Base-by-base conservation (phyloP, 202 grass and related monocot genomes). In the Schoenoplectus triqueter region DNA sequence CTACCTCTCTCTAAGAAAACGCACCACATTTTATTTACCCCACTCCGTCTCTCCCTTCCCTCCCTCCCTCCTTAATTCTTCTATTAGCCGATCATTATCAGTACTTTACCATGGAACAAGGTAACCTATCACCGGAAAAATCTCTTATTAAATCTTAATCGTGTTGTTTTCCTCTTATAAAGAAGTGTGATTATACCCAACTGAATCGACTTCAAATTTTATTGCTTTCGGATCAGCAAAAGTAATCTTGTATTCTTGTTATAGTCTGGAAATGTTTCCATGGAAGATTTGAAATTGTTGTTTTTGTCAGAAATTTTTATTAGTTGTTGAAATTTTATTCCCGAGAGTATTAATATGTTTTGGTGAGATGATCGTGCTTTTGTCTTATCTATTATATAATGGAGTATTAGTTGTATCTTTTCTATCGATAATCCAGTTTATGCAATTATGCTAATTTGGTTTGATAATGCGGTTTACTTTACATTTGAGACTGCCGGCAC, bases 101-200 rank as follows among this genome's bases (percentile, higher is more conserved):
- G 31, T 31, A 61, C 55, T 61, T 78, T 55, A 44, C 39, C 75
- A 79, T 79, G 75, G 75, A 79, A 61, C 75, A 59, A 79, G 75
- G 75, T 79, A 79, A 61, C 31, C 31, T 31, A 31, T 77, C 11
- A 5, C 14, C 31, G 49, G 8, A 39, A 18, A 40, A 18, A 40
- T 31, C 31, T 31, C 31, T 1, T 78, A 42, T n/a, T 17, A 13
- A 62, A 19, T 62, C 18, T 22, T 73, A 50, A 8, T 73, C 3
- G 46, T 31, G 6, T 40, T 67, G 71, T 65, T 2, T 5, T 13
- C 20, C 11, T 14, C 15, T 51, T 7, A 50, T 6, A 18, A 56
- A 52, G 9, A 21, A 52, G 11, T 56, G 21, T 54, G 5, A 14
- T 51, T 17, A 69, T 78, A 22, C 45, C 42, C 47, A 44, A 10